phyloP scores from a whole-genome alignment of 78 protist genomes.

The Polysphondylium violaceum region DNA sequence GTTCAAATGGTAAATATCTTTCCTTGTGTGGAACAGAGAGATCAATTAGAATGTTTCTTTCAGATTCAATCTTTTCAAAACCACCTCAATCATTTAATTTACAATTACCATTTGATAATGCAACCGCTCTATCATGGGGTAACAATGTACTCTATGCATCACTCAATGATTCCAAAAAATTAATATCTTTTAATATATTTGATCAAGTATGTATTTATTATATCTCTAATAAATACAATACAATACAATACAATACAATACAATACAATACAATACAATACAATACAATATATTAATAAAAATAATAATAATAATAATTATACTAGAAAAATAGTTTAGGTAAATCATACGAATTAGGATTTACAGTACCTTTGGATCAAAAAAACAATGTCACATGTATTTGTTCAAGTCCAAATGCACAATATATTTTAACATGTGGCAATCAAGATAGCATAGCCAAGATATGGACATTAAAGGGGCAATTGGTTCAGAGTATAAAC shows the following conservation, averaged over 20 bases:
- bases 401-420: neutral
- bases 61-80: neutral
- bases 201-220: conserved; percentile 20
- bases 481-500: conserved; percentile 25
- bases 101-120: conserved; percentile 59
- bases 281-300: neutral
- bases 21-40: conserved; percentile 1
- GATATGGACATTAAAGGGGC: conserved; percentile 36
- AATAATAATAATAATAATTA: neutral
- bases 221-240: neutral
- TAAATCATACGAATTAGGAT: conserved; percentile 21
- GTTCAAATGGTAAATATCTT: conserved; percentile 5
- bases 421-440: conserved; percentile 33
- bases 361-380: conserved; percentile 8
- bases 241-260: too few species aligned
- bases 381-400: conserved; percentile 13
- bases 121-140: conserved; percentile 39
- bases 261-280: too few species aligned
- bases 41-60: neutral
- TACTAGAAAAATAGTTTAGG: conserved; percentile 29
- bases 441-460: conserved; percentile 33
- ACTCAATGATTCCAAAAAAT: conserved; percentile 29
- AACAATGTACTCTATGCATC: conserved; percentile 22
- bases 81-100: conserved; percentile 21
- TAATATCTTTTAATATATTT: conserved; percentile 6